Percentiles rank a stretch among this genome's conserved stretches.
Conservation (phyloP, 495 filamentous ascomycete species). For the Saxispiralis lemnorum region DNA sequence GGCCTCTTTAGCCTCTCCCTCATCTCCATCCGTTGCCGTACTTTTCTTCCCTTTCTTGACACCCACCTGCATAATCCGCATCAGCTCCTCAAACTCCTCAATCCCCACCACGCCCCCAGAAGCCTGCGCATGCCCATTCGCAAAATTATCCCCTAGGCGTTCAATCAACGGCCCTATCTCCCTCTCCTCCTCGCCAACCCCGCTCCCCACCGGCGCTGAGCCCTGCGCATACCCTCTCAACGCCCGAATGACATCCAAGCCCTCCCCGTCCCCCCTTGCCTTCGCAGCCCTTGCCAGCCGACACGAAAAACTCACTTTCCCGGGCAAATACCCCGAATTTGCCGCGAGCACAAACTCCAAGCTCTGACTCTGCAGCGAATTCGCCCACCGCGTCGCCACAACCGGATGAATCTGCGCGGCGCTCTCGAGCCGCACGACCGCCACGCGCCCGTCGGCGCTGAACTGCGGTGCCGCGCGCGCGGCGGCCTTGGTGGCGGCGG, state of each 20-base stretch:
- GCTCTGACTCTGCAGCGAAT: conserved; percentile 30
- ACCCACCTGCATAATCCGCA: conserved; percentile 34
- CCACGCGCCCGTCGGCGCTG: conserved; percentile 35
- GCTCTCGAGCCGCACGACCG: conserved; percentile 36
- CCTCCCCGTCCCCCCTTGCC: conserved; percentile 28
- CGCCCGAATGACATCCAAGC: conserved; percentile 39
- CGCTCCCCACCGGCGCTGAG: conserved; percentile 10
- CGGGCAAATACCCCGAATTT: conserved; percentile 37
- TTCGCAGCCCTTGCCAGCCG: conserved; percentile 32
- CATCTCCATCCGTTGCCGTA: conserved; percentile 10
- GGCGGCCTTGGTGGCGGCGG: conserved; percentile 36
- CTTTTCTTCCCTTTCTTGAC: conserved; percentile 24
- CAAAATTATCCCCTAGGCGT: conserved; percentile 37
- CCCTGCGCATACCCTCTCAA: conserved; percentile 28
- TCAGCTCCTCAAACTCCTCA: conserved; percentile 39
- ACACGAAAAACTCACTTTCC: conserved; percentile 41
- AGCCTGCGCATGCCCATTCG: conserved; percentile 40
- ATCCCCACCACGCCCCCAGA: conserved; percentile 36
- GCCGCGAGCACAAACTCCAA: conserved; percentile 40
- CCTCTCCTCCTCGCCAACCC: conserved; percentile 1
- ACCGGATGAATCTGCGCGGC: conserved; percentile 39
- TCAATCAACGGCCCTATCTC: conserved; percentile 25
- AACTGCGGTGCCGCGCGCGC: conserved; percentile 40
- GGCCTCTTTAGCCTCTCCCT: no score
- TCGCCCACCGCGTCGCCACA: conserved; percentile 42